Percentiles rank a stretch among this genome's conserved stretches.
Evolutionary conservation across 257 asterid genomes (phyloP).

Genomic region (Capsicum rhomboideum): DNA sequence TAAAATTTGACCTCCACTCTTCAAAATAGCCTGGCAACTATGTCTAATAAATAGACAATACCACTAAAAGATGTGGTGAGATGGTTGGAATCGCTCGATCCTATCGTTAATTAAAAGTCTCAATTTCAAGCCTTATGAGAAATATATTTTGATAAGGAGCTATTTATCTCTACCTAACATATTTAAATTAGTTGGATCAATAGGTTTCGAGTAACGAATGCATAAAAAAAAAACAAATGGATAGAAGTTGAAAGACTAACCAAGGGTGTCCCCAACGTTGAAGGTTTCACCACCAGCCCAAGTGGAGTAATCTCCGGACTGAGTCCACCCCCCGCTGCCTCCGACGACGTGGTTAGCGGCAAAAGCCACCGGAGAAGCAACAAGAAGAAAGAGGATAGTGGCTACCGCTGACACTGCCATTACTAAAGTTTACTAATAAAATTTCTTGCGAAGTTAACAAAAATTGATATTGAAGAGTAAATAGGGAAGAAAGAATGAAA

Average conservation of each 20-base stretch:
- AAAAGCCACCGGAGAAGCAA: constrained; percentile 42
- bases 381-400: constrained; percentile 18
- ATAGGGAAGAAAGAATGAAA: not conserved
- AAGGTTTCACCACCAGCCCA: constrained; percentile 49
- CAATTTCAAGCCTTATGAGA: not conserved
- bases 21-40: not conserved
- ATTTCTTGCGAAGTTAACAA: not conserved
- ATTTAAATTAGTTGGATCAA: not conserved
- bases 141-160: not conserved
- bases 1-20: too few species aligned
- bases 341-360: constrained; percentile 43
- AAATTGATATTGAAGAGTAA: not conserved
- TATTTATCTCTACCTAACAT: not conserved
- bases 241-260: constrained; percentile 12
- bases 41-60: not conserved
- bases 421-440: not conserved
- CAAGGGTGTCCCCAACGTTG: constrained; percentile 34
- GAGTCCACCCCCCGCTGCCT: constrained; percentile 36
- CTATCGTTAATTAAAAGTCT: not conserved
- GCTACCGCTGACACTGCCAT: constrained; percentile 23
- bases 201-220: not conserved
- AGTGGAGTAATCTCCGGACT: constrained; percentile 12
- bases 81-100: not conserved
- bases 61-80: not conserved
- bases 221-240: not conserved